Base-by-base conservation (phyloP, 768 basidiomycete genomes). In the Strobilomyces dryophilus region DNA sequence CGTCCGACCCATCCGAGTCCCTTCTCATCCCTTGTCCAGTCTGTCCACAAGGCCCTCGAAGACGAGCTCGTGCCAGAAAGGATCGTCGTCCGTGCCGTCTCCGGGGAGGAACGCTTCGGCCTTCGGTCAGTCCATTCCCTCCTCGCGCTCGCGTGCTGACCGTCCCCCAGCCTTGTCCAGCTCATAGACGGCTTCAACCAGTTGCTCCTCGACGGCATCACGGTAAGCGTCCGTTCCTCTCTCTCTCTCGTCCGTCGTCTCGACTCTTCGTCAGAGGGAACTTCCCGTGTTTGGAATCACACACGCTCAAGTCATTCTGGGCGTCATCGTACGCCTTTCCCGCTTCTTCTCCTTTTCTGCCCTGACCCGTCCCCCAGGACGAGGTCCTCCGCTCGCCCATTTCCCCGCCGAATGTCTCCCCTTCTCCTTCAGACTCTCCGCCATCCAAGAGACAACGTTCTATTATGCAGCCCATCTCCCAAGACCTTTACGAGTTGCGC, bases 281-380 rank as follows among this genome's bases (percentile, higher is more conserved):
- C 76, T 94, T 48, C 90, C 89, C 4, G 85, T 95, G 2, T 89
- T 93, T 56, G 88, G 89, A 0, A 75, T 90, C 51, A 66, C 92
- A 5, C 77, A 87, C 24, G 79, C 71, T 24, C 73, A 84, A 49
- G 71, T 87, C 20, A 76, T 95, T 15, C 65, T 82, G 24, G 93
- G 93, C 1, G 73, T 92, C 31, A 88, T 95, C 39, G 93, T 89
- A 65, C 53, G 78, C 55, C 1, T 18, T 42, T 32, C 32, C 37
- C 15, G 4, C 39, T 8, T 20, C 1, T 29, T 9, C 5, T 21
- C 2, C 11, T 39, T 8, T 41, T 6, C 17, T 0, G 8, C 24
- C n/a, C 36, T 64, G 35, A 65, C 47, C n/a, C 12, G 12, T 18
- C n/a, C 6, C 15, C 35, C 57, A 84, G 84, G 84, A 86, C 50